Conservation (phyloP, 2,329 filamentous ascomycete genomes). For the Neonectria ditissima region DNA sequence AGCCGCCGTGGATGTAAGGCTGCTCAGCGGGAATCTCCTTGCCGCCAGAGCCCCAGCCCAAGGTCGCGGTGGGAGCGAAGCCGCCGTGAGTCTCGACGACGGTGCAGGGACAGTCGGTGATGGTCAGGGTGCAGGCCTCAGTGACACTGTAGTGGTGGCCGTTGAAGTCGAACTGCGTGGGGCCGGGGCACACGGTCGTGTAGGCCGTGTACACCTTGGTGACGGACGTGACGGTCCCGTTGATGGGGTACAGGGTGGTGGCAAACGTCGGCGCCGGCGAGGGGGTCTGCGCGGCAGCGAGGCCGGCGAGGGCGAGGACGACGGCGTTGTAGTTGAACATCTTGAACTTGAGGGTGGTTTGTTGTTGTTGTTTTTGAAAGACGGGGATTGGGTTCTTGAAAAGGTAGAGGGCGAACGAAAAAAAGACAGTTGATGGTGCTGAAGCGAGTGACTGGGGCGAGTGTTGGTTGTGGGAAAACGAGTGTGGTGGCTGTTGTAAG, state of each 20-base stretch:
- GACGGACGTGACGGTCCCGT: constrained; percentile 45
- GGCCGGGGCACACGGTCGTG: constrained; percentile 58
- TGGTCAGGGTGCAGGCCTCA: constrained; percentile 65
- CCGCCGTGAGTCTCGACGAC: constrained; percentile 48
- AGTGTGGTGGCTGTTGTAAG: constrained; percentile 18
- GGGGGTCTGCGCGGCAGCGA: constrained; percentile 38
- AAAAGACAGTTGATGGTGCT: constrained; percentile 24
- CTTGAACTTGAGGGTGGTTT: constrained; percentile 30
- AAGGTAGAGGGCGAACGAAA: constrained; percentile 12
- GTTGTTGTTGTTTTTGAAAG: constrained; percentile 20
- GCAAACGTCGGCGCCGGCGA: constrained; percentile 13
- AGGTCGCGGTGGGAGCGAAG: constrained; percentile 26
- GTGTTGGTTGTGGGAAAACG: constrained; percentile 29
- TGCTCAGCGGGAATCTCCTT: constrained; percentile 16
- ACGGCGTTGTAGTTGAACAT: constrained; percentile 45
- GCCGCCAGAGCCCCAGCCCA: constrained; percentile 17
- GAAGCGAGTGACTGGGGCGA: constrained; percentile 45
- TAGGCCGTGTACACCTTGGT: constrained; percentile 52
- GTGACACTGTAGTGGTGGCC: constrained; percentile 66
- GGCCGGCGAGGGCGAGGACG: constrained; percentile 40
- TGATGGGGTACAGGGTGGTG: constrained; percentile 25
- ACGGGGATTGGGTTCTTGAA: neutral
- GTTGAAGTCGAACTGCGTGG: constrained; percentile 64
- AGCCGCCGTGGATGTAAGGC: constrained; percentile 4
- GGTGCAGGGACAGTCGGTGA: constrained; percentile 67